Evolutionary conservation across 2,329 filamentous ascomycete genomes (phyloP), one percentile per base, ranked within the genome.

Genomic region (Phialophora chinensis): DNA sequence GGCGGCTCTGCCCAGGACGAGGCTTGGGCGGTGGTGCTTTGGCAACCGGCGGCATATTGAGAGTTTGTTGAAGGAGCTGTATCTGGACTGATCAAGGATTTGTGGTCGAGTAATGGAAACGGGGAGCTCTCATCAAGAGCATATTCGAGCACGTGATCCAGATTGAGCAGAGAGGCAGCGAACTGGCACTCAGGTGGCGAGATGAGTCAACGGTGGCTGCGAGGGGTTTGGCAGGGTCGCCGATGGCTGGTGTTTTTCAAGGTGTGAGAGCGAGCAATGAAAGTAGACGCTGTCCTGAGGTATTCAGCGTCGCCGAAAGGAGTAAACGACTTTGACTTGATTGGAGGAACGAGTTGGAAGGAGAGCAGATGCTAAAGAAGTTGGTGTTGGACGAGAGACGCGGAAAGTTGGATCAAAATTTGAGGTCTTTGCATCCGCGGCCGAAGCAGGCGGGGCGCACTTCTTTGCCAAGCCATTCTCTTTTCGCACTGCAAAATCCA

Each of bases 131-230:
- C 20, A 49, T 58, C 23, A 54, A 44, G 7, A 59, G 53, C 66
- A 68, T 68, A 49, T 62, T 63, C 63, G 44, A 49, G n/a, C 66
- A 68, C 66, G 66, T 68, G 63, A 66, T 56, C 33, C 27, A 20
- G 53, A 10, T 11, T 52, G 54, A 14, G 27, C 11, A 62, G 42
- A 20, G 42, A 53, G 59, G 59, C 49, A 11, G 14, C n/a, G 5
- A 23, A 20, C 31, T 2, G 52, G 12, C 29, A 57, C 27, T 57
- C n/a, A 23, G 20, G 56, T 7, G 50, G 60, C 23, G 38, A 50
- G 10, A 35, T 38, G 56, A 38, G 61, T 25, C 59, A 29, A 27
- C 29, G n/a, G 29, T 58, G 31, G 44, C n/a, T 2, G 23, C 23
- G 25, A 23, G 10, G 23, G 5, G 20, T 23, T 11, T 52, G 10